phyloP scores from a whole-genome alignment of 805 yeast species.

The Jamesozyma hellenica region DNA sequence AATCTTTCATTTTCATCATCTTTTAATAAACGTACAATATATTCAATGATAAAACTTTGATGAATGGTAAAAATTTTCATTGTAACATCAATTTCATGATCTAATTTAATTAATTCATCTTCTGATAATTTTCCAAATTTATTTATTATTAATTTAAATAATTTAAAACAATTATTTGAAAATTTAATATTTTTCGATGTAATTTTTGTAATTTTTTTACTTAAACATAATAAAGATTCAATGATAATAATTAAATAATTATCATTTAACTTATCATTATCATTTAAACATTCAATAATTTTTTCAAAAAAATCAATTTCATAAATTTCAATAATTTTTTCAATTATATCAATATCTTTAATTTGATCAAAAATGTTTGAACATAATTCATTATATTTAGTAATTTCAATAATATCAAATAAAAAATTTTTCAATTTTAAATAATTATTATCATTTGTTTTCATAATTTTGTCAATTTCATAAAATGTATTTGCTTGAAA shows the following conservation, averaged over 20 bases:
- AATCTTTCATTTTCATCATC: background rate
- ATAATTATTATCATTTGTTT: background rate
- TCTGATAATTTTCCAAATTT: conserved; percentile 9
- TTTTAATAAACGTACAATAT: conserved; percentile 11
- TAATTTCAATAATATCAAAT: conserved; percentile 13
- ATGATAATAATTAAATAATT: conserved; percentile 15
- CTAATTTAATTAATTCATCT: conserved; percentile 5
- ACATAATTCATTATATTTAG: conserved; percentile 19
- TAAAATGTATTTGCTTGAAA: conserved; percentile 22
- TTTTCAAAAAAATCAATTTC: conserved; percentile 20
- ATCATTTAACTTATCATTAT: conserved; percentile 1
- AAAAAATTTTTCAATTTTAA: conserved; percentile 10
- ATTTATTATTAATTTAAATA: conserved; percentile 9
- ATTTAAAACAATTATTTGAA: conserved; percentile 5
- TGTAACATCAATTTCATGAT: conserved; percentile 13
- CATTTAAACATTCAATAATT: conserved; percentile 4
- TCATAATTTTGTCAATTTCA: conserved; percentile 6
- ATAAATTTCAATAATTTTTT: conserved; percentile 12
- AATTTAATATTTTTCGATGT: conserved; percentile 1
- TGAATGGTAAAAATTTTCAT: conserved; percentile 25
- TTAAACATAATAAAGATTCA: conserved; percentile 16
- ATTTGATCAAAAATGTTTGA: conserved; percentile 21
- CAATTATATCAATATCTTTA: conserved; percentile 7
- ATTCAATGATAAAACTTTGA: conserved; percentile 18
- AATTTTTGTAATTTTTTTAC: conserved; percentile 13